Evolutionary conservation across 495 filamentous ascomycete genomes (phyloP), one percentile per base, ranked within the genome.

Genomic region (Pseudevernia furfuracea): DNA sequence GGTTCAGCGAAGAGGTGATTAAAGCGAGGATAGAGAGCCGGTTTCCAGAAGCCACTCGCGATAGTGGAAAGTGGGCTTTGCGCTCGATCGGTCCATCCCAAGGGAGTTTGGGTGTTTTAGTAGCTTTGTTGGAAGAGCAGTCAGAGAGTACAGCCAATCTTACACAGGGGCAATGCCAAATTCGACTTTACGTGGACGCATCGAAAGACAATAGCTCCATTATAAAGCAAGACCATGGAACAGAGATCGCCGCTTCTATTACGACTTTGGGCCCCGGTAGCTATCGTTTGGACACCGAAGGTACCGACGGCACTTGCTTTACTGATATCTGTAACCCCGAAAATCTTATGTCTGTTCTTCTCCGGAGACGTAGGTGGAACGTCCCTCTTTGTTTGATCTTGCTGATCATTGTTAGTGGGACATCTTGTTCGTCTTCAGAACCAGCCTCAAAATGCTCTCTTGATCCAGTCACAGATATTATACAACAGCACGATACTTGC

Each of bases 21-120:
- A 93, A 90, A 74, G 93, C 93, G 14, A 85, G 85, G 64, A 87
- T 96, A 59, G 93, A 96, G 73, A 88, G 85, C 11, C 82, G 94
- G 44, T 93, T 91, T 69, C 74, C 89, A 3, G 90, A 96, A 68
- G 74, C 76, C 32, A 88, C 94, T 78, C 82, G 91, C 61, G 89
- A 96, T 74, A 83, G 85, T 56, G 80, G 84, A 34, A 86, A 85
- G 68, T 96, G 91, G 91, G 85, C 88, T 32, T 77, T 95, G 15
- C 83, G 90, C 30, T 87, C 83, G 28, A 81, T 87, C 52, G 79
- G 78, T 57, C 79, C 83, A 64, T 74, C 79, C 4, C 78, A 83
- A 37, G 86, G 80, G 56, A 84, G 81, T 61, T 74, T 93, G 25
- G 84, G 81, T 44, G 74, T 96, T 28, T 79, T 91, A 61, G 84